Evolutionary conservation across 2,329 filamentous ascomycete genomes (phyloP).

Genomic region (Colletotrichum sp.): DNA sequence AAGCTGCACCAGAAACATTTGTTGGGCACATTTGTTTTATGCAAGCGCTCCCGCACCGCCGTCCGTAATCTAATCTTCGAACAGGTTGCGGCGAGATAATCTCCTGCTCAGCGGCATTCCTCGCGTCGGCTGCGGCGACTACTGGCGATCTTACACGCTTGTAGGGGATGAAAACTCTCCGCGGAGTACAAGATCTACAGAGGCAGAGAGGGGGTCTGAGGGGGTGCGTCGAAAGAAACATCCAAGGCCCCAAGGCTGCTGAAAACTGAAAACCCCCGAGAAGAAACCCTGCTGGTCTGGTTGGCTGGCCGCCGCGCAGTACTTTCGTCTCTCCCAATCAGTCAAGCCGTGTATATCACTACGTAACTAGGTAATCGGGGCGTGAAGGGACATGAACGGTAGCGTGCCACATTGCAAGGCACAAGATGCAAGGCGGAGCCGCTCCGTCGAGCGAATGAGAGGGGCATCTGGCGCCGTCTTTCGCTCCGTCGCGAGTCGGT

Average conservation of each 20-base stretch:
- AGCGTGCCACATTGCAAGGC: background rate
- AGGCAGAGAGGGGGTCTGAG: background rate
- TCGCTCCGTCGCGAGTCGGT: background rate
- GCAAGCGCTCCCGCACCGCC: background rate
- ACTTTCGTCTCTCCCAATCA: background rate
- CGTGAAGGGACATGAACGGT: background rate
- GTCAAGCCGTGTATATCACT: background rate
- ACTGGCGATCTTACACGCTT: slow-evolving; percentile 5
- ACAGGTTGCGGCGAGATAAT: background rate
- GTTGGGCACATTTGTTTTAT: background rate
- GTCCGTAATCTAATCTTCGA: background rate
- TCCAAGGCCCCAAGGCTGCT: background rate
- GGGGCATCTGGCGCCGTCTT: background rate
- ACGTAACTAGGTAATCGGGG: background rate
- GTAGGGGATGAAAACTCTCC: background rate
- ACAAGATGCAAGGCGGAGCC: background rate
- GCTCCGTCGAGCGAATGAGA: background rate
- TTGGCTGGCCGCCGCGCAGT: background rate
- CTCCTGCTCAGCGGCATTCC: background rate
- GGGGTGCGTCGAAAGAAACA: background rate
- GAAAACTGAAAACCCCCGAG: background rate
- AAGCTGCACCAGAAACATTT: background rate
- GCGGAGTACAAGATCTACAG: slow-evolving; percentile 4
- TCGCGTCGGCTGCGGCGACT: background rate
- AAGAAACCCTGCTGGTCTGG: background rate